Conservation (phyloP, 78 protist genomes). For the Chrysochromulina parva region DNA sequence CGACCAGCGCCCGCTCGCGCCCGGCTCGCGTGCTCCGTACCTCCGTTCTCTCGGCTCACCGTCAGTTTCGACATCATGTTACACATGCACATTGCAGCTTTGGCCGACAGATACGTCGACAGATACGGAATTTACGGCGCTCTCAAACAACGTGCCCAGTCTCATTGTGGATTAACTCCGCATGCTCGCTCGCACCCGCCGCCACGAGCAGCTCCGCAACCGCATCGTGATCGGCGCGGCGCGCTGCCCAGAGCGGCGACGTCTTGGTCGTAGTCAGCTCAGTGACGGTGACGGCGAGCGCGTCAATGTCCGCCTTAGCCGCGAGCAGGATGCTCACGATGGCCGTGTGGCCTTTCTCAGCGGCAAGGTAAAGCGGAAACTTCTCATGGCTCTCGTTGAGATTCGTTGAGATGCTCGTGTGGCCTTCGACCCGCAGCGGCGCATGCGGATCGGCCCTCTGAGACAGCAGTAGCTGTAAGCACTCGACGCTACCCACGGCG, state of each 20-base stretch:
- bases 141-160: no score
- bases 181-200: neutral
- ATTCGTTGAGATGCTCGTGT: no score
- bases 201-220: neutral
- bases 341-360: conserved; percentile 12
- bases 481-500: neutral
- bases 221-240: neutral
- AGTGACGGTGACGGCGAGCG: neutral
- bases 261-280: neutral
- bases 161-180: neutral
- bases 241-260: neutral
- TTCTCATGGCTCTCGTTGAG: neutral
- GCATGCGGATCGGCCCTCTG: no score
- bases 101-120: no score
- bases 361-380: neutral
- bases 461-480: neutral
- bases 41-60: no score
- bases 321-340: neutral
- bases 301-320: neutral
- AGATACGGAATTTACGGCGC: no score
- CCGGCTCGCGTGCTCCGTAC: no score
- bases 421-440: no score
- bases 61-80: no score
- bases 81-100: no score
- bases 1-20: no score